phyloP scores from a whole-genome alignment of 2,329 filamentous ascomycete species.

The Pseudonectria buxi region DNA sequence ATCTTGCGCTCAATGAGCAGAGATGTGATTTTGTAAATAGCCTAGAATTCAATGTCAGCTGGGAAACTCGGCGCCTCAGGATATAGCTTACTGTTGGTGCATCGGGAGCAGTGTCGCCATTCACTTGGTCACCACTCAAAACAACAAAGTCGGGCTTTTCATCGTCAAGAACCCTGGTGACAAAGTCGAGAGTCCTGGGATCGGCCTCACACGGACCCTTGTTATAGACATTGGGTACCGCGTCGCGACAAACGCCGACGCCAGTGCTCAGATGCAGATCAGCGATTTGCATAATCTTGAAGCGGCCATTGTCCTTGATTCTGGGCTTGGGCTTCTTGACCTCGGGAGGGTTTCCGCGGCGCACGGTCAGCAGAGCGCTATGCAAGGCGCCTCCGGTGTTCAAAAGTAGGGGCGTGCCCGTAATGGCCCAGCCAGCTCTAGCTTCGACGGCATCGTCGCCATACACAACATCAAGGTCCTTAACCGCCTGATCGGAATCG shows the following conservation, averaged over 20 bases:
- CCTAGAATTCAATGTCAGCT: constrained; percentile 36
- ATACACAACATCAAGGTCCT: constrained; percentile 79
- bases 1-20: constrained; percentile 81
- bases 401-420: constrained; percentile 66
- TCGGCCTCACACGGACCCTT: constrained; percentile 85
- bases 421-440: constrained; percentile 75
- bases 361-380: constrained; percentile 69
- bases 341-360: constrained; percentile 61
- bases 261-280: constrained; percentile 93
- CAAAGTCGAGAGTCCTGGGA: constrained; percentile 82
- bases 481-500: constrained; percentile 69
- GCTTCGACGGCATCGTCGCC: constrained; percentile 89
- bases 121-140: constrained; percentile 89
- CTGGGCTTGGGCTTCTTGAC: constrained; percentile 64
- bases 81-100: constrained; percentile 62
- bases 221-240: constrained; percentile 66
- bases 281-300: constrained; percentile 96
- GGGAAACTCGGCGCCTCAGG: background rate
- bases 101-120: constrained; percentile 87
- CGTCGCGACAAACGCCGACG: constrained; percentile 75
- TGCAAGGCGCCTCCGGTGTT: constrained; percentile 55
- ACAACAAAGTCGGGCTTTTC: constrained; percentile 92
- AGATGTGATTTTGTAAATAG: constrained; percentile 87
- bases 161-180: constrained; percentile 75
- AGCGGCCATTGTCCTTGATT: constrained; percentile 82